Evolutionary conservation across 306 rosid genomes (phyloP).

Genomic region (barrel medic (Medicago truncatula)): DNA sequence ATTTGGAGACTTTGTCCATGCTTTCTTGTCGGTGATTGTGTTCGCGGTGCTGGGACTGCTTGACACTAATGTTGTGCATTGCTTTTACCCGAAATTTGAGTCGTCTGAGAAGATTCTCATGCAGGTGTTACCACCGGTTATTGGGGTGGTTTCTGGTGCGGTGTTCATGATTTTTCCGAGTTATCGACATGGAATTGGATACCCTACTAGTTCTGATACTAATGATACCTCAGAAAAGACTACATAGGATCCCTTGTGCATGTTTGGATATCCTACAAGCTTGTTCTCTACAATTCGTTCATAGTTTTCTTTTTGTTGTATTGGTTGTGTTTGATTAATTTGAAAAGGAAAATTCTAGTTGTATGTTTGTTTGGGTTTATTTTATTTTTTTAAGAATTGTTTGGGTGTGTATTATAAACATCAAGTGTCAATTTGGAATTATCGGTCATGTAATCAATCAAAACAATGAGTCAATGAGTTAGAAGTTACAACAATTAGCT

Average conservation of each 20-base stretch:
- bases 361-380: neutral
- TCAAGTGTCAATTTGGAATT: neutral
- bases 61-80: slow-evolving; percentile 59
- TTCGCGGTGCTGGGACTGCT: slow-evolving; percentile 64
- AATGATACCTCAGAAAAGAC: slow-evolving; percentile 36
- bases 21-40: slow-evolving; percentile 52
- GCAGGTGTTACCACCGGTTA: slow-evolving; percentile 63
- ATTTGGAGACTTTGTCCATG: slow-evolving; percentile 75
- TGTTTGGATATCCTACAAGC: neutral
- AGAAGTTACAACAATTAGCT: neutral
- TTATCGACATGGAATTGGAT: slow-evolving; percentile 85
- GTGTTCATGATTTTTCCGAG: slow-evolving; percentile 65
- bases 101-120: slow-evolving; percentile 48
- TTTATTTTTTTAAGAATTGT: neutral
- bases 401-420: slow-evolving; percentile 9
- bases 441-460: neutral
- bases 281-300: neutral
- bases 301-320: neutral
- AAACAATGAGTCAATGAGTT: neutral
- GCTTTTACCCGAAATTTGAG: slow-evolving; percentile 65
- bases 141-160: slow-evolving; percentile 62
- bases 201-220: slow-evolving; percentile 47
- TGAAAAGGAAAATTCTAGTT: neutral
- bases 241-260: neutral
- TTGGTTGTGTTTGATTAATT: slow-evolving; percentile 13